A percentile compares a stretch with the other conserved stretches of the same genome.
These are phyloP conservation scores for Cladosporium sp. DNA, from an alignment of 2,329 filamentous ascomycete genomes.

Conservation along the genomic window DNA sequence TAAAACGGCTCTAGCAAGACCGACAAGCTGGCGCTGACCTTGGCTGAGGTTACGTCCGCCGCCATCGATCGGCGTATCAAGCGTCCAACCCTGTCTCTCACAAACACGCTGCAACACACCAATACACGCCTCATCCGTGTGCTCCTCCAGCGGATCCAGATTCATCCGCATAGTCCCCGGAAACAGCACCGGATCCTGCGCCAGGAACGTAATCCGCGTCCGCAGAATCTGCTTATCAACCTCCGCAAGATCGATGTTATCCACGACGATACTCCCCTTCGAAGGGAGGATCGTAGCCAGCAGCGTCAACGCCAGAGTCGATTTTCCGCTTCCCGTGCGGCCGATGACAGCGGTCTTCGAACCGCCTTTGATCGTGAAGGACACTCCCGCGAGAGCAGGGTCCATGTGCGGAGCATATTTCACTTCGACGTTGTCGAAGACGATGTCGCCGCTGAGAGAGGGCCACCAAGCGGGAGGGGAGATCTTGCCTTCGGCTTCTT, in stretches of 20 bases:
- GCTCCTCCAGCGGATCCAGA: conserved; percentile 62
- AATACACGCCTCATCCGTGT: conserved; percentile 57
- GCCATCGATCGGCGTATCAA: conserved; percentile 59
- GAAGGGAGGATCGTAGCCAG: conserved; percentile 59
- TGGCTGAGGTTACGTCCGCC: conserved; percentile 65
- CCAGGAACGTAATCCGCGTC: conserved; percentile 65
- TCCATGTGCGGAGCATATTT: conserved; percentile 78
- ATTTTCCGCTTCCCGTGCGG: conserved; percentile 81
- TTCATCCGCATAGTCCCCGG: conserved; percentile 63
- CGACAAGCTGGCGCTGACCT: conserved; percentile 66
- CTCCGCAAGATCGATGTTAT: conserved; percentile 61
- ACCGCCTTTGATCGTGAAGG: conserved; percentile 74
- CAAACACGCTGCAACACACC: conserved; percentile 59
- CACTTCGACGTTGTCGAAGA: conserved; percentile 76
- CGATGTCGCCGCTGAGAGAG: conserved; percentile 67
- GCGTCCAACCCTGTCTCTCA: conserved; percentile 56
- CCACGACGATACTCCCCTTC: conserved; percentile 60
- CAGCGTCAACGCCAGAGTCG: conserved; percentile 67
- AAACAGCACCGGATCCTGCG: conserved; percentile 68
- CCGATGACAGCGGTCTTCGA: conserved; percentile 79
- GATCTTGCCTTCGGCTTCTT: conserved; percentile 68
- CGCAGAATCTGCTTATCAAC: conserved; percentile 63
- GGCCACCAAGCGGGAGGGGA: conserved; percentile 78
- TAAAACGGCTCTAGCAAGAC: conserved; percentile 64
- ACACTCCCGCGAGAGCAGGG: conserved; percentile 68